These are phyloP conservation scores for Pseudogymnoascus sp. DNA, from an alignment of 2,329 filamentous ascomycete genomes.

Conservation along the genomic window DNA sequence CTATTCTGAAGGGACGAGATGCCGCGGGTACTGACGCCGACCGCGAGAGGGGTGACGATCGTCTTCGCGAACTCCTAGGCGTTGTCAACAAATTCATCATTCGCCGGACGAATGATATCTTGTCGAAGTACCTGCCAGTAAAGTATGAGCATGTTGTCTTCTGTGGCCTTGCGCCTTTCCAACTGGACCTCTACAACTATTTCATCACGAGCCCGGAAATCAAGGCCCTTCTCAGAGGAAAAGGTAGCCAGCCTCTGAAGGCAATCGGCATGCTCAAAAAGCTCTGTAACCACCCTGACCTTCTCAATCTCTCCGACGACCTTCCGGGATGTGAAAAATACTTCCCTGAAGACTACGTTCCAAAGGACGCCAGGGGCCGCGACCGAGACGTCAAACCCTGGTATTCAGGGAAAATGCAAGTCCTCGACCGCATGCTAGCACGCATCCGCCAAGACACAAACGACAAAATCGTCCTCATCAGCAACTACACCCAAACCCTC, in stretches of 20 bases:
- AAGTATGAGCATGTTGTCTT: slow-evolving; percentile 99
- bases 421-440: slow-evolving; percentile 95
- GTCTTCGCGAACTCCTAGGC: slow-evolving; percentile 68
- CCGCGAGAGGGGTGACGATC: slow-evolving; percentile 72
- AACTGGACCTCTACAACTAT: slow-evolving; percentile 88
- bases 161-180: slow-evolving; percentile 88
- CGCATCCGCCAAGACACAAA: slow-evolving; percentile 93
- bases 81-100: slow-evolving; percentile 99
- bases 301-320: slow-evolving; percentile 74
- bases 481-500: slow-evolving; percentile 93
- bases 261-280: slow-evolving; percentile 97
- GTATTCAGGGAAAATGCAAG: slow-evolving; percentile 98
- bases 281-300: slow-evolving; percentile 93
- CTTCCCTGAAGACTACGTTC: slow-evolving; percentile 80
- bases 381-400: slow-evolving; percentile 88
- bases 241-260: slow-evolving; percentile 91
- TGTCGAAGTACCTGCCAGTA: slow-evolving; percentile 94
- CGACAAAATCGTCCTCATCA: slow-evolving; percentile 98
- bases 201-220: slow-evolving; percentile 96
- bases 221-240: slow-evolving; percentile 80
- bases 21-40: slow-evolving; percentile 80
- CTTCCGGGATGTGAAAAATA: slow-evolving; percentile 76
- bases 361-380: slow-evolving; percentile 76
- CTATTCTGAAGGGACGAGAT: slow-evolving; percentile 85
- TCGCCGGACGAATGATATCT: slow-evolving; percentile 89